These are phyloP conservation scores for Botrytis fragariae DNA, from an alignment of 2,329 filamentous ascomycete genomes.

Conservation along the genomic window DNA sequence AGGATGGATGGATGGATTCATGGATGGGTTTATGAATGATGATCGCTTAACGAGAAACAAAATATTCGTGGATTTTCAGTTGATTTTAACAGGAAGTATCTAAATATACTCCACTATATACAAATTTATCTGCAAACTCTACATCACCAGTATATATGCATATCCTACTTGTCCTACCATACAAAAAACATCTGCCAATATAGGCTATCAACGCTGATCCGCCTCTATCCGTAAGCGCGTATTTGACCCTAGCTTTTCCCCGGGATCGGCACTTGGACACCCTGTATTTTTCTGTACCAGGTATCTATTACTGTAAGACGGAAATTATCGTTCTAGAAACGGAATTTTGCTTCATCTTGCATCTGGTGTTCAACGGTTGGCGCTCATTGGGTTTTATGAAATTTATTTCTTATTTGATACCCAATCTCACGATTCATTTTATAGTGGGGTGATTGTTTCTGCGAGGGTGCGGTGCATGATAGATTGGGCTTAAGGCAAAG, in stretches of 20 bases:
- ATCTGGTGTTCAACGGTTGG: constrained; percentile 7
- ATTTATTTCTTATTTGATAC: not conserved
- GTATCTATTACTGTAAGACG: not conserved
- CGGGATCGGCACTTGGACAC: constrained; percentile 3
- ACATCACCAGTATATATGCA: not conserved
- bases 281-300: not conserved
- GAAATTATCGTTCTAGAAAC: constrained; percentile 1
- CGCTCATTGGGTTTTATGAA: not conserved
- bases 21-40: not conserved
- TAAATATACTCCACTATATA: not conserved
- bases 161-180: not conserved
- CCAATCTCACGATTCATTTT: not conserved
- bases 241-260: not conserved
- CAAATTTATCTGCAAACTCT: not conserved
- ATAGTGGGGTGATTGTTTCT: not conserved
- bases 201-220: not conserved
- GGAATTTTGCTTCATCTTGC: constrained; percentile 10
- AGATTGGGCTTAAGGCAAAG: not conserved
- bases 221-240: not conserved
- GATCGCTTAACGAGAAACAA: not conserved
- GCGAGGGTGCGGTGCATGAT: not conserved
- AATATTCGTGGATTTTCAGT: not conserved
- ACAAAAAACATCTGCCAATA: not conserved
- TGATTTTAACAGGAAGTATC: not conserved
- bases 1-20: not conserved